Percentiles rank a stretch among this genome's conserved stretches.
Conservation (phyloP, 176 grass and related monocot species). For the Puya raimondii region DNA sequence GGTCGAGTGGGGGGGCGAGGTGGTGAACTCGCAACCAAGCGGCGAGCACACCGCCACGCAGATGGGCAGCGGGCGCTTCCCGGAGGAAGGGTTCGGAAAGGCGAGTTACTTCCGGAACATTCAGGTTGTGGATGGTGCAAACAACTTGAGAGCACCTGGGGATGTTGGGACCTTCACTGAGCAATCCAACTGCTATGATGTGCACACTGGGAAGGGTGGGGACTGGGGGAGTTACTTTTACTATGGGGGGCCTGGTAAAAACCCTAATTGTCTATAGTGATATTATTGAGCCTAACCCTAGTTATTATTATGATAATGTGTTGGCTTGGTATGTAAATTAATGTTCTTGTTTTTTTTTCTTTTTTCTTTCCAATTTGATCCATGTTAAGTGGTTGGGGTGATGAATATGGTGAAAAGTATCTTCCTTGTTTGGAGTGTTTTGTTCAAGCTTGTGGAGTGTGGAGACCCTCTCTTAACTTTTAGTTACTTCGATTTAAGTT, state of each 20-base stretch:
- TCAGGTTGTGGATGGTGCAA: slow-evolving; percentile 60
- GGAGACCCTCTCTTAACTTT: too few species aligned
- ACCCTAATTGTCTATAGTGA: slow-evolving; percentile 57
- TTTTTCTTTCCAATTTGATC: too few species aligned
- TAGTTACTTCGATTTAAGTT: too few species aligned
- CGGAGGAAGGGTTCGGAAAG: slow-evolving; percentile 79
- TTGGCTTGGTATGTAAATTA: too few species aligned
- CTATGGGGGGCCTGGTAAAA: slow-evolving; percentile 76
- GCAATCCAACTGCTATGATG: slow-evolving; percentile 82
- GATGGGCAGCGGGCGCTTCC: slow-evolving; percentile 80
- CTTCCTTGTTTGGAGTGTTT: too few species aligned
- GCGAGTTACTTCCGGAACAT: slow-evolving; percentile 85
- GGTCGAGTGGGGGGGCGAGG: slow-evolving; percentile 86
- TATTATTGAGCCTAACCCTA: too few species aligned
- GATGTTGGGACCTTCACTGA: slow-evolving; percentile 69
- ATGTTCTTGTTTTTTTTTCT: too few species aligned
- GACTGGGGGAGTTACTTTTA: slow-evolving; percentile 79
- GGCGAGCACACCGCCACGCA: slow-evolving; percentile 72
- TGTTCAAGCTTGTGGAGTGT: too few species aligned
- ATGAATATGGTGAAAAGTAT: too few species aligned
- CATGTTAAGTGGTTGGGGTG: too few species aligned
- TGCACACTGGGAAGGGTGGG: slow-evolving; percentile 76
- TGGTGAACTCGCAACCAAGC: slow-evolving; percentile 60
- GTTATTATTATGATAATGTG: too few species aligned
- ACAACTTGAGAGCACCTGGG: slow-evolving; percentile 55